A percentile compares a stretch with the other conserved stretches of the same genome.
phyloP scores from a whole-genome alignment of 192 early-diverging fungal species.

The Coemansia sp. region DNA sequence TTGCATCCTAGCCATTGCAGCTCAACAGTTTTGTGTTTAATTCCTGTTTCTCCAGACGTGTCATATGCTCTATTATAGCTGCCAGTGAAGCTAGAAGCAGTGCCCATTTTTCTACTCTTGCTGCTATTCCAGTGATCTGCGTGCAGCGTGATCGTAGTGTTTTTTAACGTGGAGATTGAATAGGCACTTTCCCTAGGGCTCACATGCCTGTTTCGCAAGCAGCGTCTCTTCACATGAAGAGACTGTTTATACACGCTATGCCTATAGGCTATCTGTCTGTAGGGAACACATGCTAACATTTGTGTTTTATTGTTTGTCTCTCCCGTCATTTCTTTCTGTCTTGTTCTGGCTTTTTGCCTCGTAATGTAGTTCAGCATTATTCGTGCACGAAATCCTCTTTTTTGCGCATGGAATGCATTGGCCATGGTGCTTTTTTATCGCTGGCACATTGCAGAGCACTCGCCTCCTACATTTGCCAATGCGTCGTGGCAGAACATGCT shows the following conservation, averaged over 20 bases:
- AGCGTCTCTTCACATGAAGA: background rate
- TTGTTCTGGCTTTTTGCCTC: background rate
- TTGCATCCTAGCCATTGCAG: background rate
- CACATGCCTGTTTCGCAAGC: background rate
- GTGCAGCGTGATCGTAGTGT: background rate
- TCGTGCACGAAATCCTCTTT: slow-evolving; percentile 45
- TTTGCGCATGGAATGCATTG: slow-evolving; percentile 51
- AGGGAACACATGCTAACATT: too few relatives aligned
- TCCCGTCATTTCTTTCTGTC: background rate
- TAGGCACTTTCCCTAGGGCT: background rate
- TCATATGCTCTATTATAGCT: background rate
- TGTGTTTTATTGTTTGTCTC: too few relatives aligned
- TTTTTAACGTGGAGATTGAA: background rate
- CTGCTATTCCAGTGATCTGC: background rate
- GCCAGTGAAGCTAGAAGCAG: background rate
- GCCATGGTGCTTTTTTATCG: slow-evolving; percentile 44
- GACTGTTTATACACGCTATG: background rate
- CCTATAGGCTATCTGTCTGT: too few relatives aligned
- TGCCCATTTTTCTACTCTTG: background rate
- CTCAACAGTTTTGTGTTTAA: background rate
- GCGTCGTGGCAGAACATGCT: slow-evolving; percentile 38
- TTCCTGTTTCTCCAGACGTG: background rate
- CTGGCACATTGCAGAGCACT: slow-evolving; percentile 40
- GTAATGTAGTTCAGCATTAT: slow-evolving; percentile 52
- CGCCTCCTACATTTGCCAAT: slow-evolving; percentile 38